These are phyloP conservation scores for Pseudogymnoascus sp. DNA, from an alignment of 2,329 filamentous ascomycete genomes.

Conservation along the genomic window DNA sequence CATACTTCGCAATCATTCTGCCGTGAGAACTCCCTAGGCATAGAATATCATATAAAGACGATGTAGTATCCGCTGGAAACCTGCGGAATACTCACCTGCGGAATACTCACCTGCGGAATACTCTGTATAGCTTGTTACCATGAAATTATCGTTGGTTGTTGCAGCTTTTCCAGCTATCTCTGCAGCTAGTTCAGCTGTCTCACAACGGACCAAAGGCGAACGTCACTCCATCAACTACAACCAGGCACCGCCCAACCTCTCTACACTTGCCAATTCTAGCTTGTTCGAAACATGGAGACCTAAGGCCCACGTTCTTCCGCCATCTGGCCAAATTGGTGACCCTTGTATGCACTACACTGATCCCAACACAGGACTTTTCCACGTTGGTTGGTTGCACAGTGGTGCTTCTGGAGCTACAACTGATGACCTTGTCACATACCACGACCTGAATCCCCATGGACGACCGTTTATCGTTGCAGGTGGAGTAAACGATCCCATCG, in stretches of 20 bases:
- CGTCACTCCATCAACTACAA: conserved; percentile 27
- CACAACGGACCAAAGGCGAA: not conserved
- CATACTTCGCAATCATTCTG: not conserved
- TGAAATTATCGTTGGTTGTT: not conserved
- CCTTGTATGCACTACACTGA: conserved; percentile 39
- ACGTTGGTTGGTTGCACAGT: conserved; percentile 35
- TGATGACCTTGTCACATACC: conserved; percentile 34
- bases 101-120: not conserved
- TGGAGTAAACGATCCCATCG: conserved; percentile 35
- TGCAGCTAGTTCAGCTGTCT: not conserved
- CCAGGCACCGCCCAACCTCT: conserved; percentile 31
- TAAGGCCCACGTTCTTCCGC: conserved; percentile 33
- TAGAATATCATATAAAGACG: not conserved
- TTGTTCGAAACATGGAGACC: conserved; percentile 28
- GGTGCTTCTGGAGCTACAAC: conserved; percentile 33
- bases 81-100: not conserved
- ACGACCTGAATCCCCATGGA: conserved; percentile 26
- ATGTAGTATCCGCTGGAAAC: not conserved
- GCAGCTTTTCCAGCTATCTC: not conserved
- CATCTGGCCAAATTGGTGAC: conserved; percentile 34
- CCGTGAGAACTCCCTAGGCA: not conserved
- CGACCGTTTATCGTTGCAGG: conserved; percentile 17
- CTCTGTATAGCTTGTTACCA: not conserved
- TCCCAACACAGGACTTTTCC: conserved; percentile 35
- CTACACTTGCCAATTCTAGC: conserved; percentile 30